Evolutionary conservation across 768 basidiomycete genomes (phyloP), one percentile per base, ranked within the genome.

Genomic region (Pleurotus platypus): DNA sequence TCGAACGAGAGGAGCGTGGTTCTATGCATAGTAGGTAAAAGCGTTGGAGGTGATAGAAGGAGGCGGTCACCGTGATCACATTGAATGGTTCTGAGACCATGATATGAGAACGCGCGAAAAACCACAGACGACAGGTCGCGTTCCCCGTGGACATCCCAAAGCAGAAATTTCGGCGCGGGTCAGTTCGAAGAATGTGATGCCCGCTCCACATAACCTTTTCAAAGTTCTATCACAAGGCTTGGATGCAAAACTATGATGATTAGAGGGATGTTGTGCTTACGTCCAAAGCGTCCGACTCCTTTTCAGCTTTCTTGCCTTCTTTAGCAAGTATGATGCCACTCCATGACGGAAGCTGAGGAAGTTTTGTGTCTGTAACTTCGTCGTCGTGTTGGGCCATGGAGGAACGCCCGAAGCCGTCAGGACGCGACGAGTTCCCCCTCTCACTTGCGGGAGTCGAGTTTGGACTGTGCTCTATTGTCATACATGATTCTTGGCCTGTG

Each of bases 91-190:
- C 24, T 13, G 49, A 57, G 2, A 66, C 65, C 15, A 66, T 16
- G 6, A 66, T 39, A 3, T 57, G 51, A 4, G 64, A 59, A n/a
- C 69, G 67, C 16, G 56, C 59, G 46, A 46, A 60, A 55, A 42
- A 64, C 73, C 73, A 74, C 18, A 72, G 1, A 16, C 72, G 60
- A 62, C 65, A 59, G 0, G 42, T 5, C 0, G 26, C 62, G 45
- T 66, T 61, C 50, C 71, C 66, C 13, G 70, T 55, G 0, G 66
- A 69, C 20, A 72, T 64, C 0, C 70, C 71, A 16, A 68, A 64
- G 2, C 61, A 56, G 30, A 69, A 67, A 3, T 66, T 55, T 3
- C 64, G 58, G 35, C 64, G 55, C 0, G 60, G 66, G 49, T 73
- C 72, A 37, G 65, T 58, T 1, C 59, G 58, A 66, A 73, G 68